Base-by-base conservation (phyloP, 257 asterid species). In the Asclepias syriaca region DNA sequence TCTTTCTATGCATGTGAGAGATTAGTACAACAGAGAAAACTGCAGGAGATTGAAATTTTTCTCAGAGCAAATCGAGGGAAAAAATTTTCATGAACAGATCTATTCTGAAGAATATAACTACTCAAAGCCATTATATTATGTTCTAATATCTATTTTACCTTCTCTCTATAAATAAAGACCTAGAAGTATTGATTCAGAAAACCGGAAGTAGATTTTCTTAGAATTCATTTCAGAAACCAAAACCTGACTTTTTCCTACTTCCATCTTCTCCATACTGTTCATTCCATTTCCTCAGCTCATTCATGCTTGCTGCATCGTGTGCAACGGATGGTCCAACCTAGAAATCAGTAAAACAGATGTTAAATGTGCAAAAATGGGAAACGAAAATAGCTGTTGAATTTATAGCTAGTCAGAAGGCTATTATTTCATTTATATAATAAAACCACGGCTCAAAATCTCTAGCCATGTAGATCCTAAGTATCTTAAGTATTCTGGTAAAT, bases 261-360 rank as follows among this genome's bases (percentile, higher is more conserved):
- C 99, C 99, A 54, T 95, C 99, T 86, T 95, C 99, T 2, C 99
- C 99, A 24, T 95, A 95, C 73, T 86, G 98, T 70, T 92, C 99
- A 50, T 95, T 91, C 99, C 99, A 95, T 85, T 95, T 95, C 73
- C 99, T 82, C 79, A 95, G 79, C 76, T 91, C 97, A 55, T 90
- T 95, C 99, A 90, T 95, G 82, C 92, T 91, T 21, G 92, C 83
- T 39, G 99, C 99, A 73, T 95, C 98, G 51, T 86, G 92, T 19
- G 99, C 96, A 70, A 95, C 99, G 15, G 99, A 95, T 9, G 99
- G 98, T 39, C 99, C 99, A 72, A 95, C 99, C 98, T 95, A 85
- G 18, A 71, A 59, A 75, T 54, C 65, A 71, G 29, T 67, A 69
- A 65, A 57, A 65, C 22, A 53, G n/a, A 14, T 27, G 18, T 45